These are phyloP conservation scores for Euphorbia peplus DNA, from an alignment of 345 rosid species.

Conservation along the genomic window DNA sequence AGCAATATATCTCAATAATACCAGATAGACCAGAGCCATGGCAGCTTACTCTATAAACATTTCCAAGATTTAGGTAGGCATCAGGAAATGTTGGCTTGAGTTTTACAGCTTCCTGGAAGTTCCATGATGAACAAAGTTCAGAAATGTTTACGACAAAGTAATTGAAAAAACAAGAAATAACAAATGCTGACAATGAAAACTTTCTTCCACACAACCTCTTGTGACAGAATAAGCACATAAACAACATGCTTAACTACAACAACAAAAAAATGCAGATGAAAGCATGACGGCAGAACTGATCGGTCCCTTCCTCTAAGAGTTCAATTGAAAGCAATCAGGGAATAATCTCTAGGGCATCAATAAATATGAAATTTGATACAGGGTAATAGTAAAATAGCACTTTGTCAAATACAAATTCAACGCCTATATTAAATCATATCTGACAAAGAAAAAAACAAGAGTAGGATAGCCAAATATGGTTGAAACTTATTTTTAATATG, in stretches of 20 bases:
- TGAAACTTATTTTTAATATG: not conserved
- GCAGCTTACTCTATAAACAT: constrained; percentile 88
- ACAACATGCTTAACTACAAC: too few relatives aligned
- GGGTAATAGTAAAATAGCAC: not conserved
- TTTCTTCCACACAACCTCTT: not conserved
- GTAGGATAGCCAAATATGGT: too few relatives aligned
- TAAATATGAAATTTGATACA: not conserved
- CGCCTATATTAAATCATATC: not conserved
- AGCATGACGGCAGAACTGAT: not conserved
- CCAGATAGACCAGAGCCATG: constrained; percentile 23
- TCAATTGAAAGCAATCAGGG: not conserved
- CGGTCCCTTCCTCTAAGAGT: not conserved
- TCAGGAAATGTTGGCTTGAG: constrained; percentile 87
- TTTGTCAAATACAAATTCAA: not conserved
- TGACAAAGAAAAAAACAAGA: not conserved
- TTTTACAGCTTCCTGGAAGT: constrained; percentile 88
- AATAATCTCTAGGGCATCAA: not conserved
- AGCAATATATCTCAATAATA: constrained; percentile 27
- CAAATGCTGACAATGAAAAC: not conserved
- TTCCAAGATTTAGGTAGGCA: constrained; percentile 95
- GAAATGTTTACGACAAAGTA: not conserved
- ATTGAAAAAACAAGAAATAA: not conserved
- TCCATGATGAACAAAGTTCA: constrained; percentile 5
- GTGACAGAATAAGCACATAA: not conserved
- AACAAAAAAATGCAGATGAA: not conserved